phyloP scores from a whole-genome alignment of 192 early-diverging fungal species.

The Entrophospora sp. region DNA sequence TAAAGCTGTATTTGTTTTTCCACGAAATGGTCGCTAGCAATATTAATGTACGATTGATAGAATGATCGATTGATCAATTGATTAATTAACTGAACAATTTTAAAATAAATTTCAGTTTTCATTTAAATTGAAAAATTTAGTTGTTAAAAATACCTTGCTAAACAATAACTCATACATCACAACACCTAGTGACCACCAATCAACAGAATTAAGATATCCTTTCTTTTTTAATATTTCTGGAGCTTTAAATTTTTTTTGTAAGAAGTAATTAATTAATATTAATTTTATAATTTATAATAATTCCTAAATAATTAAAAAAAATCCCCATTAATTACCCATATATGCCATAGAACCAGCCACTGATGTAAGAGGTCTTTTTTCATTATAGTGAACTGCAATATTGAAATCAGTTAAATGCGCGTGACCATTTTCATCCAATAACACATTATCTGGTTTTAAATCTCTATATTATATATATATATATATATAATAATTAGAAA shows the following conservation, averaged over 20 bases:
- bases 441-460: slow-evolving; percentile 80
- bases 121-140: not conserved
- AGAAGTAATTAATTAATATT: not conserved
- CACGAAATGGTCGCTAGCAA: slow-evolving; percentile 71
- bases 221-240: slow-evolving; percentile 62
- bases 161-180: slow-evolving; percentile 67
- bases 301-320: not conserved
- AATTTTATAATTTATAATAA: not conserved
- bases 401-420: slow-evolving; percentile 83
- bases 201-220: slow-evolving; percentile 44
- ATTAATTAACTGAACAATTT: no score
- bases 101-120: not conserved
- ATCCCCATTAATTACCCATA: slow-evolving; percentile 39
- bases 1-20: slow-evolving; percentile 65
- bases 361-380: slow-evolving; percentile 55
- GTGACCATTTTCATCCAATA: slow-evolving; percentile 69
- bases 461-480: slow-evolving; percentile 39
- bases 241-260: slow-evolving; percentile 26
- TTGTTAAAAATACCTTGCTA: slow-evolving; percentile 51
- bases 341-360: slow-evolving; percentile 81
- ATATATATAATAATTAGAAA: not conserved
- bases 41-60: no score
- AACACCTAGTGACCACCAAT: slow-evolving; percentile 84
- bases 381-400: slow-evolving; percentile 65
- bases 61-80: no score